Conservation (phyloP, 495 filamentous ascomycete species). For the Tirmania nivea region DNA sequence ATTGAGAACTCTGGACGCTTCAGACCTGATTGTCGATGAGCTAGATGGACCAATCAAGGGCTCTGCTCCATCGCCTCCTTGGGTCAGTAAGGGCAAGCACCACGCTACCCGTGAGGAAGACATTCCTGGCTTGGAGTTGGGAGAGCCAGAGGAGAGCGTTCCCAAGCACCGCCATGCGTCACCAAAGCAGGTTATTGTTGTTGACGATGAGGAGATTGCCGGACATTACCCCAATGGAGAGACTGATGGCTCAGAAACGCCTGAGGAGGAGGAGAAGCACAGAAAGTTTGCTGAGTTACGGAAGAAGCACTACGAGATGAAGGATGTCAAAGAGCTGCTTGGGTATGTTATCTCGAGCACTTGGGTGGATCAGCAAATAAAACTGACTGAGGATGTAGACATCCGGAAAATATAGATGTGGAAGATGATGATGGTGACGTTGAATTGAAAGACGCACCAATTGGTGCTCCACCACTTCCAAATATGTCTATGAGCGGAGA, state of each 20-base stretch:
- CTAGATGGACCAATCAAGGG: constrained; percentile 30
- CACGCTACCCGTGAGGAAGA: constrained; percentile 37
- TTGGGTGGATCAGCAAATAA: not conserved
- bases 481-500: not conserved
- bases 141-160: constrained; percentile 69
- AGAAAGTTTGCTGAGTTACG: constrained; percentile 70
- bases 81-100: constrained; percentile 3
- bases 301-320: constrained; percentile 98
- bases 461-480: constrained; percentile 6
- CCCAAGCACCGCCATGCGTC: constrained; percentile 24
- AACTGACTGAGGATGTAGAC: constrained; percentile 11
- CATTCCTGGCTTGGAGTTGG: constrained; percentile 78
- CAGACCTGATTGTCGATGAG: constrained; percentile 43
- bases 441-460: constrained; percentile 19
- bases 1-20: constrained; percentile 34
- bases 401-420: constrained; percentile 33
- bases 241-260: constrained; percentile 33
- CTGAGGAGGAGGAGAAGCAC: constrained; percentile 69
- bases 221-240: constrained; percentile 30
- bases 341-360: constrained; percentile 28
- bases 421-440: constrained; percentile 29
- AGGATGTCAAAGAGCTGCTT: constrained; percentile 69
- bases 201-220: constrained; percentile 40
- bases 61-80: constrained; percentile 13
- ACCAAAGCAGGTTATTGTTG: constrained; percentile 42